Evolutionary conservation across 139 green algal species (phyloP), one percentile per base, ranked within the genome.

Genomic region (Dunaliella sp.): DNA sequence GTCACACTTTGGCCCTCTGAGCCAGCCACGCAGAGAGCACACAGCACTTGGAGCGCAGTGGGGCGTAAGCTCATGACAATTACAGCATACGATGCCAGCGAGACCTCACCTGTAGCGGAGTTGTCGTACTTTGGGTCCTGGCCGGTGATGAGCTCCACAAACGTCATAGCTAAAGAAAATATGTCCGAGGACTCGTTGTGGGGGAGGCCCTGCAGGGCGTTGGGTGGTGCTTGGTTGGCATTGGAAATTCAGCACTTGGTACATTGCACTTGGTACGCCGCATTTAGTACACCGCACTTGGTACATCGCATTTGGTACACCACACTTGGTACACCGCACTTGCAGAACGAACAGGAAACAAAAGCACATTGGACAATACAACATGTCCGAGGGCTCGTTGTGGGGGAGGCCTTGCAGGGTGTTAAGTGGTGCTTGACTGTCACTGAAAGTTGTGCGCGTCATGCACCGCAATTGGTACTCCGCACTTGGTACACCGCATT

Each of bases 161-260:
- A 85, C 26, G 81, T 85, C 38, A 85, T 85, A 48, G 58, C 81
- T 28, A 85, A 48, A 3, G 81, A 85, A 37, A 85, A 85, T 22
- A 85, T 25, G 58, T 85, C 81, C 1, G 81, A 85, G 3, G 36
- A 26, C 24, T 26, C 1, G 57, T 79, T 48, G 32, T 85, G 81
- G 3, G 81, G 35, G n/a, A 80, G 81, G 30, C 81, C 81, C 79
- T 83, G 79, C 48, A 65, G n/a, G n/a, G n/a, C n/a, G n/a, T n/a
- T n/a, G n/a, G n/a, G n/a, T n/a, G n/a, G n/a, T n/a, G n/a, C n/a
- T n/a, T n/a, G n/a, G n/a, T n/a, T n/a, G n/a, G n/a, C n/a, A n/a
- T n/a, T n/a, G n/a, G n/a, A n/a, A n/a, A n/a, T n/a, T n/a, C n/a
- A n/a, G n/a, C n/a, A n/a, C n/a, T n/a, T n/a, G n/a, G n/a, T n/a